Percentiles rank a stretch among this genome's conserved stretches.
Conservation (phyloP, 1,284 basidiomycete genomes). For the Mycena sp. region DNA sequence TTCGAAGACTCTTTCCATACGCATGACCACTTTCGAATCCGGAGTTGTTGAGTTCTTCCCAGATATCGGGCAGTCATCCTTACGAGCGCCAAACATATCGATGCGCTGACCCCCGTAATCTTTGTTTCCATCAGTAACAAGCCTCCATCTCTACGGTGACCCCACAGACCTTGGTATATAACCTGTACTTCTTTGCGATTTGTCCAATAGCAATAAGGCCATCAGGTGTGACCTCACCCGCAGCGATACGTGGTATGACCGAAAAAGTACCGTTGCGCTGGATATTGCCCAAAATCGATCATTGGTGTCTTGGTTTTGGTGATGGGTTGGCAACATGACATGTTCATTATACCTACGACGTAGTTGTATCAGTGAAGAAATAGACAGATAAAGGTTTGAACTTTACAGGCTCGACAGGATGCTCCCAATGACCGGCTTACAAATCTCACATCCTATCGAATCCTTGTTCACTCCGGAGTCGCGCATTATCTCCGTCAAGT, state of each 20-base stretch:
- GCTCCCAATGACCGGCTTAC: constrained; percentile 75
- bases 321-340: constrained; percentile 71
- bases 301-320: constrained; percentile 79
- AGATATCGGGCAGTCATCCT: constrained; percentile 82
- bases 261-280: constrained; percentile 81
- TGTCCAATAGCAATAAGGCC: constrained; percentile 75
- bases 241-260: constrained; percentile 77
- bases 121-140: too few species aligned
- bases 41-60: constrained; percentile 72
- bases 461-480: constrained; percentile 58
- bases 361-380: background rate
- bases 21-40: constrained; percentile 84
- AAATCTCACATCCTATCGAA: constrained; percentile 76
- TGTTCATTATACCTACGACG: constrained; percentile 64
- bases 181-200: constrained; percentile 74
- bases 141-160: too few species aligned
- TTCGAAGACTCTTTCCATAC: constrained; percentile 65
- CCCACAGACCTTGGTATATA: constrained; percentile 83
- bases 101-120: constrained; percentile 63
- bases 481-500: constrained; percentile 66
- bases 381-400: background rate
- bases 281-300: constrained; percentile 78
- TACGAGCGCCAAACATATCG: constrained; percentile 77
- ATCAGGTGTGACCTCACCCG: constrained; percentile 77
- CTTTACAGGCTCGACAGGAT: constrained; percentile 69